Base-by-base conservation (phyloP, 2,329 filamentous ascomycete genomes). In the Ceratocystis alfenasii region DNA sequence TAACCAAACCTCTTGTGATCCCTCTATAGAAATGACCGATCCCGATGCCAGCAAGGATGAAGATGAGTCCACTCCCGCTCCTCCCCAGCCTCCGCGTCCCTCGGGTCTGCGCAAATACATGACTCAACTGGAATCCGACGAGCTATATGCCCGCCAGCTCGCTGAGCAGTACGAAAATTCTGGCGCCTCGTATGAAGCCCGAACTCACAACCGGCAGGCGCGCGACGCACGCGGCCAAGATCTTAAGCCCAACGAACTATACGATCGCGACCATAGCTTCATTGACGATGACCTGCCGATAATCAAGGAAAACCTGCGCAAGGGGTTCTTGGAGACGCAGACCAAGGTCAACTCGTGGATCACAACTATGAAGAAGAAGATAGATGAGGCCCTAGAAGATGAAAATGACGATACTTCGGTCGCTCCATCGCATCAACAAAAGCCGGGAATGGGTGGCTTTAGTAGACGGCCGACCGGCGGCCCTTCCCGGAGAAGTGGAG, bases 281-380 rank as follows among this genome's bases (percentile, higher is more conserved):
- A 84, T 97, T 71, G 94, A 99, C 71, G 94, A 99, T 72, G 94
- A 99, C 70, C 83, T 99, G 15, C 93, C 94, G 1, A 86, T 93
- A 62, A 96, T 99, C 73, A 87, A 87, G 70, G 90, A 96, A 74
- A 96, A 95, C 72, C 83, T 99, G 70, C 88, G 87, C 73, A 95
- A 97, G 77, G 94, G 94, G 3, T 99, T 99, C 76, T 73, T 91
- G 65, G 92, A 99, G 73, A 97, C 94, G 1, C 94, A 97, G 77
- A 86, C 84, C 65, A 95, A 89, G 73, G 89, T 99, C 71, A 97
- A 95, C 77, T 83, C 84, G 62, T 97, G 93, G 92, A 90, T 99
- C 71, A 88, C 84, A 63, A 91, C 86, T 69, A 80, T 99, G 74
- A 94, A 90, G 78, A 97, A 97, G 83, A 90, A 87, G 75, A 83